Percentiles rank a stretch among this genome's conserved stretches.
Conservation (phyloP, 2,329 filamentous ascomycete species). For the Exserohilum turcica region DNA sequence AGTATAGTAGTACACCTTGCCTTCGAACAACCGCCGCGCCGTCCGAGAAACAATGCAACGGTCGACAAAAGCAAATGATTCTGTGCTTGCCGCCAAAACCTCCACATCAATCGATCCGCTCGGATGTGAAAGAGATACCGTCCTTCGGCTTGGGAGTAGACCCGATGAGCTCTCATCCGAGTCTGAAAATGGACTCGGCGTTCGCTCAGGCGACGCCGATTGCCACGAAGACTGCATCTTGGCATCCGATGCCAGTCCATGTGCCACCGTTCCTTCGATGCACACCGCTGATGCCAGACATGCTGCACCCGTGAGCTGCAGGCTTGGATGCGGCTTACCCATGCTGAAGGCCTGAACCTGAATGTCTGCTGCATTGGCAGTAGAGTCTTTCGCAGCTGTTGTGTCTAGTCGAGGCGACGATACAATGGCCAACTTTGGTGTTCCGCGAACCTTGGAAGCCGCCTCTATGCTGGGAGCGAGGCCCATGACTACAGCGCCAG, state of each 20-base stretch:
- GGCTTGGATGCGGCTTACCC: constrained; percentile 40
- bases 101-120: constrained; percentile 37
- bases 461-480: constrained; percentile 51
- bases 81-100: constrained; percentile 21
- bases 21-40: constrained; percentile 41
- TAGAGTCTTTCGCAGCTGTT: background rate
- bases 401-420: constrained; percentile 31
- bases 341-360: constrained; percentile 37
- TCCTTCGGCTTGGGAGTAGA: constrained; percentile 7
- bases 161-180: background rate
- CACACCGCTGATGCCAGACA: constrained; percentile 38
- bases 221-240: constrained; percentile 3
- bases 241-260: constrained; percentile 12
- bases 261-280: constrained; percentile 35
- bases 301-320: constrained; percentile 43
- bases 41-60: constrained; percentile 41
- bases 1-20: constrained; percentile 9
- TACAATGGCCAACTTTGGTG: constrained; percentile 66
- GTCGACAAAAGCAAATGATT: constrained; percentile 26
- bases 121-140: constrained; percentile 26
- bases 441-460: constrained; percentile 53
- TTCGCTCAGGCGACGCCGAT: constrained; percentile 13
- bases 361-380: constrained; percentile 14
- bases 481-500: constrained; percentile 65
- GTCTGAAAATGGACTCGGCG: constrained; percentile 17